Percentiles rank a stretch among this genome's conserved stretches.
Evolutionary conservation across 2,329 filamentous ascomycete species (phyloP).

Genomic region (Magnaporthales sp.): DNA sequence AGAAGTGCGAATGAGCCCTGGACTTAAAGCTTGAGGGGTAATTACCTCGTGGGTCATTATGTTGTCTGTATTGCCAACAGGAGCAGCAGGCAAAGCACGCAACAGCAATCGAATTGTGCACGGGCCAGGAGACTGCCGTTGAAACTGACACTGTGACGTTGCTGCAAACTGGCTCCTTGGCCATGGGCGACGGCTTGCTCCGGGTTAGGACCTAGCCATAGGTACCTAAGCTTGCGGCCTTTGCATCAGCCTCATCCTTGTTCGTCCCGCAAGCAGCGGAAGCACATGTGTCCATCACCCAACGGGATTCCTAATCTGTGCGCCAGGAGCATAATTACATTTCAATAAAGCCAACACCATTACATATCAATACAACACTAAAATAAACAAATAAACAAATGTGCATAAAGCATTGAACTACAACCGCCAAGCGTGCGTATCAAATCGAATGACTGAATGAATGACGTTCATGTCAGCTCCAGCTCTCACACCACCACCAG

Average conservation of each 20-base stretch:
- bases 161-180: not conserved
- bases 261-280: not conserved
- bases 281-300: not conserved
- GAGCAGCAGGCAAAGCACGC: not conserved
- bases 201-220: not conserved
- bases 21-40: not conserved
- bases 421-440: not conserved
- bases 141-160: not conserved
- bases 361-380: not conserved
- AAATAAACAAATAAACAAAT: not conserved
- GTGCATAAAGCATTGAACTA: not conserved
- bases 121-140: not conserved
- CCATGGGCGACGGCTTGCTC: not conserved
- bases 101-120: not conserved
- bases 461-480: not conserved
- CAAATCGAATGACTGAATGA: not conserved
- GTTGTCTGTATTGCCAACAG: not conserved
- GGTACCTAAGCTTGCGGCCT: not conserved
- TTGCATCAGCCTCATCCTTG: not conserved
- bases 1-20: not conserved
- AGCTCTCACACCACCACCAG: no score
- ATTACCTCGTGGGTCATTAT: not conserved
- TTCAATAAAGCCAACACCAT: not conserved
- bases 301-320: not conserved
- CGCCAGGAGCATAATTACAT: not conserved